These are phyloP conservation scores for Starmerella khaoyaiensis DNA, from an alignment of 805 yeast genomes.

Conservation along the genomic window DNA sequence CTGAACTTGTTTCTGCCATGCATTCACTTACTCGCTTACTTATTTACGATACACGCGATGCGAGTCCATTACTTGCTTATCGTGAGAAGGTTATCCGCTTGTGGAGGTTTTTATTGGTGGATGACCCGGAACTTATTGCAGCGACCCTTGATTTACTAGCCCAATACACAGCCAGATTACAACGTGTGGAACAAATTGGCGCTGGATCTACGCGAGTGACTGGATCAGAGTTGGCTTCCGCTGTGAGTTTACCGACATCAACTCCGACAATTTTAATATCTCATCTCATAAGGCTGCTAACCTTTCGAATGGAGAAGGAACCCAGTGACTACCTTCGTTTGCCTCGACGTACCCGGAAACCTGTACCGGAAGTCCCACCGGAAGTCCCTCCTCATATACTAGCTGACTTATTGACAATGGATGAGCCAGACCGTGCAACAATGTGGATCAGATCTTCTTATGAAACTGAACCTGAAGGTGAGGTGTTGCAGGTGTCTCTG, in stretches of 20 bases:
- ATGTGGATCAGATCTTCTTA: conserved; percentile 90
- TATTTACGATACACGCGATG: conserved; percentile 35
- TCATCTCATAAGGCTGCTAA: conserved; percentile 49
- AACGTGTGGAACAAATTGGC: conserved; percentile 43
- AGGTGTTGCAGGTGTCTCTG: conserved; percentile 85
- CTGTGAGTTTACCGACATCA: conserved; percentile 32
- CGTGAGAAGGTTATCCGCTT: conserved; percentile 3
- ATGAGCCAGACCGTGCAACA: conserved; percentile 85
- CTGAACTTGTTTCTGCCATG: conserved; percentile 52
- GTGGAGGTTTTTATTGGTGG: conserved; percentile 35
- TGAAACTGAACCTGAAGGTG: conserved; percentile 62
- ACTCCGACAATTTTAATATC: conserved; percentile 34
- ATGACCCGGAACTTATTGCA: conserved; percentile 55
- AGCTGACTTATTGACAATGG: conserved; percentile 46
- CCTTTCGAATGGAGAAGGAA: conserved; percentile 33
- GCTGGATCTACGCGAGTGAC: not conserved
- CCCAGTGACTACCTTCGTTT: conserved; percentile 29
- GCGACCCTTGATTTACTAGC: conserved; percentile 72
- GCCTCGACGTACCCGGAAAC: conserved; percentile 37
- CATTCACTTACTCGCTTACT: conserved; percentile 70
- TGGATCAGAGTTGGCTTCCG: too few relatives aligned
- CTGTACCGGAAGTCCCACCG: conserved; percentile 58
- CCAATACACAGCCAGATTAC: conserved; percentile 56
- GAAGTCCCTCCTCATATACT: conserved; percentile 42
- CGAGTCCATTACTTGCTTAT: conserved; percentile 7